Percentiles rank a stretch among this genome's conserved stretches.
Evolutionary conservation across 345 rosid genomes (phyloP).

Genomic region (Hibiscus trionum): DNA sequence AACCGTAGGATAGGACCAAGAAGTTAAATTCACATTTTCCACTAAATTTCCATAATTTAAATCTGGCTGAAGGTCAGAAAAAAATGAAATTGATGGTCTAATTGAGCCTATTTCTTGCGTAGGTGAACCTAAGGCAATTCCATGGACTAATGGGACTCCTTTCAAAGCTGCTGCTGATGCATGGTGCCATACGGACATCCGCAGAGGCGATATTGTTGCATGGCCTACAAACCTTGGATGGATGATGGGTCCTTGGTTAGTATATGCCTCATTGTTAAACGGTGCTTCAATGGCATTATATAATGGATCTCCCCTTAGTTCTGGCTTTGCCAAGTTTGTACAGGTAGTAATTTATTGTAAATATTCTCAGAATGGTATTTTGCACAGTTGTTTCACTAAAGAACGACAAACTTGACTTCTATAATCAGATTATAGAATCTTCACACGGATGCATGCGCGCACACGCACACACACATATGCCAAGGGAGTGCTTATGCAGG

Average conservation of each 20-base stretch:
- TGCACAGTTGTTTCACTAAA: background rate
- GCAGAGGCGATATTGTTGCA: slow-evolving; percentile 60
- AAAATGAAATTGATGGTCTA: background rate
- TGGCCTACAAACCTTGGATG: slow-evolving; percentile 99
- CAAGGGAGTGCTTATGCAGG: background rate
- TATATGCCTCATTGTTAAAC: slow-evolving; percentile 80
- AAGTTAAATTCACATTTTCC: background rate
- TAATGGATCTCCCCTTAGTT: slow-evolving; percentile 85
- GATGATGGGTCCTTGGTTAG: slow-evolving; percentile 99
- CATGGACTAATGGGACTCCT: slow-evolving; percentile 73
- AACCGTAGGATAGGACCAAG: background rate
- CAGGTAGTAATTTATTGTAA: slow-evolving; percentile 41
- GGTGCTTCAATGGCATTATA: slow-evolving; percentile 84
- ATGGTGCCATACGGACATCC: slow-evolving; percentile 96
- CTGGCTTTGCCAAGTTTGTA: slow-evolving; percentile 86
- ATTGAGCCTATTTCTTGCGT: slow-evolving; percentile 18
- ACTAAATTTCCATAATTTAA: background rate
- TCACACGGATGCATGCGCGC: background rate
- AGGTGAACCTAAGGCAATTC: slow-evolving; percentile 99
- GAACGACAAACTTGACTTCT: background rate
- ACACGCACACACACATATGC: background rate
- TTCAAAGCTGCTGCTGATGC: slow-evolving; percentile 95
- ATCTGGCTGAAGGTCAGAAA: background rate
- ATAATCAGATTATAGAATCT: slow-evolving; percentile 1
- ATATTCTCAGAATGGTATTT: too few species aligned